Evolutionary conservation across 2,329 filamentous ascomycete species (phyloP).

Genomic region (Fusarium sp.): DNA sequence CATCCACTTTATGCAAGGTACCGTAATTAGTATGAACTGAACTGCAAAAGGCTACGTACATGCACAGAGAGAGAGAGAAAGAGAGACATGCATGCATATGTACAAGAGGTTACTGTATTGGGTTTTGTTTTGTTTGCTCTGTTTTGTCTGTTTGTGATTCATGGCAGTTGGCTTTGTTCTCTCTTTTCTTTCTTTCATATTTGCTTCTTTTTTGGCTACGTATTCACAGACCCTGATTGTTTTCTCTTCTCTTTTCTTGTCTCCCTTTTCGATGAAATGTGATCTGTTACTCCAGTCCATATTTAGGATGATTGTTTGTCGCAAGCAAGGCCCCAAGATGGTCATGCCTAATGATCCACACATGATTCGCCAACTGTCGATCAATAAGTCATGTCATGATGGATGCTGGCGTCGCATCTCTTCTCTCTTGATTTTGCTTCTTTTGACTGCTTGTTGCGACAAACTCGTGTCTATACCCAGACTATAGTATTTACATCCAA

Average conservation of each 20-base stretch:
- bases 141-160: neutral
- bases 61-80: neutral
- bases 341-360: neutral
- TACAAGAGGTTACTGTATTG: neutral
- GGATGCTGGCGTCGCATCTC: constrained; percentile 2
- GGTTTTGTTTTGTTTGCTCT: constrained; percentile 3
- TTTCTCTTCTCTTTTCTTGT: constrained; percentile 6
- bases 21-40: constrained; percentile 12
- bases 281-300: constrained; percentile 10
- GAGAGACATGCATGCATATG: neutral
- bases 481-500: neutral
- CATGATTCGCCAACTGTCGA: constrained; percentile 9
- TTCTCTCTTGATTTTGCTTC: constrained; percentile 21
- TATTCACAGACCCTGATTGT: neutral
- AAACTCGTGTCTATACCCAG: constrained; percentile 15
- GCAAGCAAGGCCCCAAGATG: neutral
- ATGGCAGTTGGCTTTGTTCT: constrained; percentile 16
- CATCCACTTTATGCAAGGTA: constrained; percentile 30
- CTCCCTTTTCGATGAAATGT: constrained; percentile 18
- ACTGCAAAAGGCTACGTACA: neutral
- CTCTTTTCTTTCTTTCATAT: constrained; percentile 1
- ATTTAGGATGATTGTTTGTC: neutral
- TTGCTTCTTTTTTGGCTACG: constrained; percentile 13
- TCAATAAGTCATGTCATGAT: neutral
- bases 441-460: constrained; percentile 11